Base-by-base conservation (phyloP, 352 stramenopile genomes). In the Thalassiosira ordinaria region DNA sequence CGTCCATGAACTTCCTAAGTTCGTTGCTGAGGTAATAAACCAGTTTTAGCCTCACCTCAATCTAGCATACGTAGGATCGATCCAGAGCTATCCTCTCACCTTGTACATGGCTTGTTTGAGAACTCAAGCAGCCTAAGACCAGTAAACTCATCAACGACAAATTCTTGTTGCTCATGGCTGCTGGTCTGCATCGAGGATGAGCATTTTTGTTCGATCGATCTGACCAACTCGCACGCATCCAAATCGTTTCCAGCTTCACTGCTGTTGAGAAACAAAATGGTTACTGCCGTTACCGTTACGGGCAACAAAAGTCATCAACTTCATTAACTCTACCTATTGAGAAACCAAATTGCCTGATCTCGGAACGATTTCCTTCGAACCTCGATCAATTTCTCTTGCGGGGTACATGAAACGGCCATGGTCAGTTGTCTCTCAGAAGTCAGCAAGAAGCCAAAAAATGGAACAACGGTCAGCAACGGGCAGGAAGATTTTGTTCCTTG, bases 141-240 rank as follows among this genome's bases (percentile, higher is more conserved):
- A 9, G 46, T 51, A 22, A 71, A 71, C 33, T 71, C 62, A 52
- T 71, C 62, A 20, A 71, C 8, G 11, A 71, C 62, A 20, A 20
- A 57, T 39, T 71, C 47, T 46, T 49, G 24, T 24, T 33, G n/a
- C n/a, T n/a, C n/a, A n/a, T n/a, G n/a, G n/a, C n/a, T n/a, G n/a
- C n/a, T n/a, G n/a, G n/a, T n/a, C n/a, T n/a, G n/a, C n/a, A n/a
- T n/a, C n/a, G n/a, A n/a, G n/a, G 27, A 35, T 18, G 18, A 9
- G 52, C 62, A 71, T 52, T 71, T 71, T 61, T 71, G 27, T 26
- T 62, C 62, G 11, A 71, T 71, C n/a, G 46, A n/a, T 33, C 62
- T 46, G 0, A 71, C 62, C 18, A 33, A 41, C 37, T 73, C 51
- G 13, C 51, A 64, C 8, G 61, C 55, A 16, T 55, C 35, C 20